A percentile compares a stretch with the other conserved stretches of the same genome.
phyloP scores from a whole-genome alignment of 2,329 filamentous ascomycete species.

The Fusarium cyanostomum region DNA sequence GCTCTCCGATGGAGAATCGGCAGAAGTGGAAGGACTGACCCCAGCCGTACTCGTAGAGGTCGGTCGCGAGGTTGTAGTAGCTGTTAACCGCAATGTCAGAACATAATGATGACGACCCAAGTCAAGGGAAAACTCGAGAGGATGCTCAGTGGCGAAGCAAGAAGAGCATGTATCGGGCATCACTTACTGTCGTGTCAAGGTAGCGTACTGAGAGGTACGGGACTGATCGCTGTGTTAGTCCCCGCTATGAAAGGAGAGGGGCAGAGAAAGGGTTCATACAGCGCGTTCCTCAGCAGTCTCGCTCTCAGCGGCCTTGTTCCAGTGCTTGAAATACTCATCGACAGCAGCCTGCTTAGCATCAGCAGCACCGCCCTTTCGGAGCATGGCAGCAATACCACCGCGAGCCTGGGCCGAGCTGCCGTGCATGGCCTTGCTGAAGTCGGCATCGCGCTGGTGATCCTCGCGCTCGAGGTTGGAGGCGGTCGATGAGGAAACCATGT shows the following conservation, averaged over 20 bases:
- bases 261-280: constrained; percentile 57
- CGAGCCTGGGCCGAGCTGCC: constrained; percentile 72
- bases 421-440: constrained; percentile 90
- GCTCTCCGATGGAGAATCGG: constrained; percentile 86
- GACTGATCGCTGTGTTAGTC: constrained; percentile 59
- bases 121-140: background rate
- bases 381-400: constrained; percentile 83
- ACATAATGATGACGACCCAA: background rate
- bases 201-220: constrained; percentile 88
- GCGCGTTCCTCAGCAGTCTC: constrained; percentile 87
- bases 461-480: constrained; percentile 74
- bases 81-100: constrained; percentile 53
- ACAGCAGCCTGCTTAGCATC: constrained; percentile 81
- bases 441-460: constrained; percentile 85
- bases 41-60: constrained; percentile 97
- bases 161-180: background rate
- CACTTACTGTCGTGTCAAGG: constrained; percentile 87
- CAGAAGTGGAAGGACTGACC: constrained; percentile 97
- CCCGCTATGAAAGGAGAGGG: constrained; percentile 26
- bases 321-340: constrained; percentile 96
- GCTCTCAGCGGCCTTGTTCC: constrained; percentile 79
- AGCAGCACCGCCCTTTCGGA: constrained; percentile 76
- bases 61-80: constrained; percentile 97
- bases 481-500: constrained; percentile 56
- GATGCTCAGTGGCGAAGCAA: background rate